These are phyloP conservation scores for Xylaria telfairii DNA, from an alignment of 495 filamentous ascomycete species.

Conservation along the genomic window DNA sequence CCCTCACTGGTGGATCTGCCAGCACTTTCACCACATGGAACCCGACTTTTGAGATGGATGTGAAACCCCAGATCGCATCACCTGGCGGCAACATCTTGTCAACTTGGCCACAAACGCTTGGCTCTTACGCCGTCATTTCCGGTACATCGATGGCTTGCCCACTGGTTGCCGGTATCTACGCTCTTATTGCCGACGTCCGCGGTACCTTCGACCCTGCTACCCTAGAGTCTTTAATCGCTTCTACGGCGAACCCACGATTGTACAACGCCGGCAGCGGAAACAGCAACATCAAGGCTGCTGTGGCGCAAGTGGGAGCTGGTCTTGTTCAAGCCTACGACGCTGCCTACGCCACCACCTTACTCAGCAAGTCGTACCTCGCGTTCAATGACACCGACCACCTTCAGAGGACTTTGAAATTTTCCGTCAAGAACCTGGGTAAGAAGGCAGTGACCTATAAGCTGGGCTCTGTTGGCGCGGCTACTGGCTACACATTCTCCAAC, in stretches of 20 bases:
- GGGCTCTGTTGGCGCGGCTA: conserved; percentile 48
- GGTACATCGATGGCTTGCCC: conserved; percentile 69
- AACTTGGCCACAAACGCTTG: conserved; percentile 58
- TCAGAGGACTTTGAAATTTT: conserved; percentile 52
- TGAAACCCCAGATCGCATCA: conserved; percentile 60
- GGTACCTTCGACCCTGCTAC: conserved; percentile 54
- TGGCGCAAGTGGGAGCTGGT: conserved; percentile 63
- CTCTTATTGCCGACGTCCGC: conserved; percentile 57
- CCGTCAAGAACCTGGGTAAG: conserved; percentile 58
- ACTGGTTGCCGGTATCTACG: conserved; percentile 59
- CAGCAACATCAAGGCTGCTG: conserved; percentile 54
- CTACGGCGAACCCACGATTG: conserved; percentile 50
- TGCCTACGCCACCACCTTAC: conserved; percentile 58
- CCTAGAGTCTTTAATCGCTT: conserved; percentile 53
- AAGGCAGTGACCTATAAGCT: conserved; percentile 55
- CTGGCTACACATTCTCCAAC: conserved; percentile 50
- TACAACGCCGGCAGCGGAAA: conserved; percentile 55
- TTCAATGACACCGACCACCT: conserved; percentile 66
- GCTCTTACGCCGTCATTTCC: conserved; percentile 59
- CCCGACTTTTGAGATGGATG: conserved; percentile 59
- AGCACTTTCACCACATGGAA: conserved; percentile 63
- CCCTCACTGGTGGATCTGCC: conserved; percentile 48
- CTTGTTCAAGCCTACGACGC: conserved; percentile 63
- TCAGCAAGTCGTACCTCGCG: conserved; percentile 59
- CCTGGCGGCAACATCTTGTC: conserved; percentile 64